Percentiles rank a stretch among this genome's conserved stretches.
phyloP scores from a whole-genome alignment of 257 asterid genomes.

The Petunia secreta region DNA sequence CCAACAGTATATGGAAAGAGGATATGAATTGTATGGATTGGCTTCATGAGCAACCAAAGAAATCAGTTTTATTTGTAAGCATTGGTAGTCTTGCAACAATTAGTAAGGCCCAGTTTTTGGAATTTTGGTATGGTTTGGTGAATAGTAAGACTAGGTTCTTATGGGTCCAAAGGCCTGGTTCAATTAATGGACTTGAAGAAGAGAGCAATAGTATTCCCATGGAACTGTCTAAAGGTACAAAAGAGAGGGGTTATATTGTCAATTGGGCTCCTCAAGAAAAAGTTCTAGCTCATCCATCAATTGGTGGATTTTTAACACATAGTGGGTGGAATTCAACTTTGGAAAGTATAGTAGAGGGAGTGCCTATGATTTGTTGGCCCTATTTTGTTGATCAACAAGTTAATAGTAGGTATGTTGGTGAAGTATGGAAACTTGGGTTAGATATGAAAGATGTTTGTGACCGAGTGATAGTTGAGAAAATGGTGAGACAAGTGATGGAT shows the following conservation, averaged over 20 bases:
- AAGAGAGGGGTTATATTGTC: constrained; percentile 26
- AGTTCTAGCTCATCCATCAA: constrained; percentile 27
- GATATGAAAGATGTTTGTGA: constrained; percentile 39
- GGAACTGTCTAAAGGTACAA: constrained; percentile 21
- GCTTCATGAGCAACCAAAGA: constrained; percentile 29
- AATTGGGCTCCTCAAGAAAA: constrained; percentile 35
- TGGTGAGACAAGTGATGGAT: constrained; percentile 25
- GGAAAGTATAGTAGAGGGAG: background rate
- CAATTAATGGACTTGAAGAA: constrained; percentile 12
- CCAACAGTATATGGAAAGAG: constrained; percentile 29
- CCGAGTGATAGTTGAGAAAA: constrained; percentile 23
- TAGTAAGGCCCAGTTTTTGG: constrained; percentile 23
- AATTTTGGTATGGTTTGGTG: constrained; percentile 33
- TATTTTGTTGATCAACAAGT: constrained; percentile 26
- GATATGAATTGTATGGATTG: constrained; percentile 33
- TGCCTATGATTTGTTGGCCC: constrained; percentile 35
- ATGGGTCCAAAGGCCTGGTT: constrained; percentile 32
- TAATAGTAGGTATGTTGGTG: constrained; percentile 31
- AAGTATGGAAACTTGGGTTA: constrained; percentile 32
- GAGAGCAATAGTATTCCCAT: background rate
- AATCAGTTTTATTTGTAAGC: constrained; percentile 39
- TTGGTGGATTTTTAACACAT: constrained; percentile 31
- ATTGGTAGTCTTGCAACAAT: constrained; percentile 37
- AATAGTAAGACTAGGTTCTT: constrained; percentile 28
- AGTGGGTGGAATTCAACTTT: constrained; percentile 29